Conservation (phyloP, 306 rosid genomes). For the Alnus glutinosa region DNA sequence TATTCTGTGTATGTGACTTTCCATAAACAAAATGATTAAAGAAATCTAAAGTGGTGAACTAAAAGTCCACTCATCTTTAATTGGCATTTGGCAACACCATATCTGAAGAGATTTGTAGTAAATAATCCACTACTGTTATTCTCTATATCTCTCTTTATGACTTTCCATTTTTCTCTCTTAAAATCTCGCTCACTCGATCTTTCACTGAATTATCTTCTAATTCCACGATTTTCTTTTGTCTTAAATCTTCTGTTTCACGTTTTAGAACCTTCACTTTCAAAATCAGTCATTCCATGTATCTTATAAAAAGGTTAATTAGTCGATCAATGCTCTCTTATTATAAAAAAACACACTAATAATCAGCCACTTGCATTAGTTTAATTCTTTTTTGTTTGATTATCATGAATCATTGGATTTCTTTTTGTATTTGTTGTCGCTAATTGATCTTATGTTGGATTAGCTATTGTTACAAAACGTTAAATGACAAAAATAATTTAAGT, state of each 20-base stretch:
- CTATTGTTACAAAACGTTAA: no score
- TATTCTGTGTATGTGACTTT: no score
- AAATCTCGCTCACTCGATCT: neutral
- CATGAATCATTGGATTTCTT: neutral
- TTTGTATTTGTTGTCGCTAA: neutral
- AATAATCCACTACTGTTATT: no score
- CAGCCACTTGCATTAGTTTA: neutral
- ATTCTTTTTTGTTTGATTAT: neutral
- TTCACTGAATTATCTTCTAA: neutral
- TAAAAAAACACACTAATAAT: neutral
- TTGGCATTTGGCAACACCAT: no score
- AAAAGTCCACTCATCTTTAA: no score
- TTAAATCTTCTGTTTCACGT: neutral
- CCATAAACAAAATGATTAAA: no score
- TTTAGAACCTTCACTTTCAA: conserved; percentile 18
- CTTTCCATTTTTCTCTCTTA: no score
- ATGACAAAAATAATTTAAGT: no score
- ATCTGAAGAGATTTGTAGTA: no score
- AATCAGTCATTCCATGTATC: conserved; percentile 29
- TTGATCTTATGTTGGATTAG: neutral
- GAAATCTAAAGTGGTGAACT: no score
- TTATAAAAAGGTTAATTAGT: conserved; percentile 6
- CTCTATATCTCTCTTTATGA: conserved; percentile 8
- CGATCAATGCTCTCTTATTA: neutral
- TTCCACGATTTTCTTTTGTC: neutral